A percentile compares a stretch with the other conserved stretches of the same genome.
Conservation (phyloP, 306 rosid species). For the Sicyos baderoa region DNA sequence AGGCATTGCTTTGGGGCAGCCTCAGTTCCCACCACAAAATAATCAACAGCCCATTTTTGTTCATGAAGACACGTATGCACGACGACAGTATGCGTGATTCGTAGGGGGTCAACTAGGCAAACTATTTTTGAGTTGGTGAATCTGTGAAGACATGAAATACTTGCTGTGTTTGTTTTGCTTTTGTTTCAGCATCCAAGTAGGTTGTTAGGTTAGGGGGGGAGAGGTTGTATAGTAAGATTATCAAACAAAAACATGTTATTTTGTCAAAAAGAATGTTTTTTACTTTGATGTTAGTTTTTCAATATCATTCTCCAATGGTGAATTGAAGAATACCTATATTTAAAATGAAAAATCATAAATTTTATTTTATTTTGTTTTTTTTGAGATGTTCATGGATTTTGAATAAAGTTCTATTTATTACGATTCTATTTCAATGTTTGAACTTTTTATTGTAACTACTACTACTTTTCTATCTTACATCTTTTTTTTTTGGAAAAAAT, state of each 20-base stretch:
- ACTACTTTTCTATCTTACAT: too few species aligned
- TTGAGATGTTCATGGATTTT: too few species aligned
- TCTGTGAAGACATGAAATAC: neutral
- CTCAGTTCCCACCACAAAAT: conserved; percentile 54
- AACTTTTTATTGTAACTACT: too few species aligned
- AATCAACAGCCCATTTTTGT: conserved; percentile 70
- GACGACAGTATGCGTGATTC: conserved; percentile 69
- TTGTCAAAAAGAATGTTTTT: neutral
- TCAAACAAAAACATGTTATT: conserved; percentile 3
- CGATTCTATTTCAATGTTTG: too few species aligned
- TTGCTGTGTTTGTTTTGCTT: neutral
- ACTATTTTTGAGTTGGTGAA: conserved; percentile 5
- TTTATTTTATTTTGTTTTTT: too few species aligned
- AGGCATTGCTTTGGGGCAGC: conserved; percentile 82
- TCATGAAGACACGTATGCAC: conserved; percentile 75
- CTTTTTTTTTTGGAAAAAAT: too few species aligned
- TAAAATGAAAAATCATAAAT: too few species aligned
- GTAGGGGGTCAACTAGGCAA: neutral
- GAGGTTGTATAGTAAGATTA: neutral
- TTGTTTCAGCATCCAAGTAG: neutral
- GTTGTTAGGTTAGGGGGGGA: neutral
- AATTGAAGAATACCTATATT: too few species aligned
- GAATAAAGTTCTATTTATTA: too few species aligned
- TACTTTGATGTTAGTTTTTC: neutral
- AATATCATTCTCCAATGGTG: too few species aligned